These are phyloP conservation scores for Pugionium dolabratum DNA, from an alignment of 345 rosid species.

Conservation along the genomic window DNA sequence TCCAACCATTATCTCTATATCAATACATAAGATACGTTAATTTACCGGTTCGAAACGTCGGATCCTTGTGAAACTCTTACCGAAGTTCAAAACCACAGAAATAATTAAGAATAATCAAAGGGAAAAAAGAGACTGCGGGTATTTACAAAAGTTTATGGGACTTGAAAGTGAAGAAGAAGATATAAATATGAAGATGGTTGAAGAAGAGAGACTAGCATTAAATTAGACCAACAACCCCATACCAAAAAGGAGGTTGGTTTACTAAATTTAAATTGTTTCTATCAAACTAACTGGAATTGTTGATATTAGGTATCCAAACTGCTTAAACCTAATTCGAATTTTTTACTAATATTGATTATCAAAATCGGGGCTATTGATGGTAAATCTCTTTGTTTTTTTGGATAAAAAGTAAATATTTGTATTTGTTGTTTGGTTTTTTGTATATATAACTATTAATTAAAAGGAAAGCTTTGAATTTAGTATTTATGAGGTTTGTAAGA, in stretches of 20 bases:
- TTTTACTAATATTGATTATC: too few species aligned
- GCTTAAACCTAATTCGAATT: too few species aligned
- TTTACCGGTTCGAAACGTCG: not conserved
- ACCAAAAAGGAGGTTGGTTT: slow-evolving; percentile 55
- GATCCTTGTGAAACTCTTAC: not conserved
- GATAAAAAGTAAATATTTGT: too few species aligned
- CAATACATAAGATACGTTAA: not conserved
- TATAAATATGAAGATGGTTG: slow-evolving; percentile 45
- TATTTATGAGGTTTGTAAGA: slow-evolving; percentile 53
- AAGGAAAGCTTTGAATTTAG: slow-evolving; percentile 53
- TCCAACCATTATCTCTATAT: not conserved
- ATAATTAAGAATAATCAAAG: slow-evolving; percentile 11
- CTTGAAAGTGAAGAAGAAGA: slow-evolving; percentile 34
- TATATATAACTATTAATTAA: slow-evolving; percentile 35
- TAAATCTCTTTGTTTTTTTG: too few species aligned
- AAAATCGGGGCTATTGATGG: too few species aligned
- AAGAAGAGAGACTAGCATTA: slow-evolving; percentile 54
- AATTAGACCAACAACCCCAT: slow-evolving; percentile 79
- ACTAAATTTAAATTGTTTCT: slow-evolving; percentile 53
- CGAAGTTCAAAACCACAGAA: not conserved
- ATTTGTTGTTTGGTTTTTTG: too few species aligned
- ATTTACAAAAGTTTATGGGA: slow-evolving; percentile 10
- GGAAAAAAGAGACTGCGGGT: slow-evolving; percentile 14
- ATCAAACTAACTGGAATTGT: not conserved
- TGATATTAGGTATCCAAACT: too few species aligned